A percentile compares a stretch with the other conserved stretches of the same genome.
phyloP scores from a whole-genome alignment of 352 stramenopile genomes.

The Phytopythium chamaehyphon region DNA sequence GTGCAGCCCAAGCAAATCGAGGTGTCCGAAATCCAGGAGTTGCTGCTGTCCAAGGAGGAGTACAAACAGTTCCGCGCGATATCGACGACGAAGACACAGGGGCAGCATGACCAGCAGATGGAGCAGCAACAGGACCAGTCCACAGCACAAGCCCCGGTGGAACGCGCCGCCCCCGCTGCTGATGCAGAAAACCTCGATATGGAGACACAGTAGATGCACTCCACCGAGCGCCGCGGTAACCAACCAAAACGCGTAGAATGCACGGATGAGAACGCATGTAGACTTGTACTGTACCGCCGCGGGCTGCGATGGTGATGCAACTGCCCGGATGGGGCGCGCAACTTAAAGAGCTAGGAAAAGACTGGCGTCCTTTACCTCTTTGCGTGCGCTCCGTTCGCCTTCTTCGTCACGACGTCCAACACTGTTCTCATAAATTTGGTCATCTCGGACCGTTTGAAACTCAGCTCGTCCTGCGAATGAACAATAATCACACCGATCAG shows the following conservation, averaged over 20 bases:
- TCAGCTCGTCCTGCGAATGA: conserved; percentile 58
- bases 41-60: conserved; percentile 72
- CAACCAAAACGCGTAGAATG: too few relatives aligned
- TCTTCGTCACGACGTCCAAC: conserved; percentile 78
- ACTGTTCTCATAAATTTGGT: conserved; percentile 83
- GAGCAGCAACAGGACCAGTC: too few relatives aligned
- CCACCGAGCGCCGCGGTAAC: too few relatives aligned
- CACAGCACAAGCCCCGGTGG: too few relatives aligned
- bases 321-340: too few relatives aligned
- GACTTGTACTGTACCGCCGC: too few relatives aligned
- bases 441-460: conserved; percentile 74
- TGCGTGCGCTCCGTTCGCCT: conserved; percentile 15
- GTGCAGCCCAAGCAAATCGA: conserved; percentile 80
- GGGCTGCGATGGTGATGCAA: too few relatives aligned
- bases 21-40: conserved; percentile 77
- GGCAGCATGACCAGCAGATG: too few relatives aligned
- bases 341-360: not conserved
- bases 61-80: conserved; percentile 68
- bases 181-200: not conserved
- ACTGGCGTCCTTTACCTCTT: conserved; percentile 3
- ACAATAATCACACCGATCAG: not conserved
- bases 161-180: not conserved
- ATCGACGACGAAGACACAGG: conserved; percentile 4
- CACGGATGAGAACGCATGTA: too few relatives aligned
- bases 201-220: not conserved